Percentiles rank a stretch among this genome's conserved stretches.
Conservation (phyloP, 2,329 filamentous ascomycete species). For the Pseudogymnoascus pannorum region DNA sequence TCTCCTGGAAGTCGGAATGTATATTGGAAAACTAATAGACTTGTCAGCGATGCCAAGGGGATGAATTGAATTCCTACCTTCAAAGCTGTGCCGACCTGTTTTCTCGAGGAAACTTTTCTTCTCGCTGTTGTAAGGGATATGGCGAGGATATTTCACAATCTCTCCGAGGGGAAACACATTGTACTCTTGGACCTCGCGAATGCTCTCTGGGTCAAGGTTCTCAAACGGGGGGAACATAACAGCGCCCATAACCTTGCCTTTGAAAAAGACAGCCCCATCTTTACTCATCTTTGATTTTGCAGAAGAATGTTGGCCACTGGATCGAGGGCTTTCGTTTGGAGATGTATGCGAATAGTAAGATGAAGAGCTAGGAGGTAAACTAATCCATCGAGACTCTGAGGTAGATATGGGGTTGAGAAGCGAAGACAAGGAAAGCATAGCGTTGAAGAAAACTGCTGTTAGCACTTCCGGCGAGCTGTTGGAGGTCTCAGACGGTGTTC, state of each 20-base stretch:
- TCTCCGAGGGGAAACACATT: conserved; percentile 57
- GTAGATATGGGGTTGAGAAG: conserved; percentile 53
- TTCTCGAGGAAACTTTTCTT: conserved; percentile 85
- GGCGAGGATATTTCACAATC: conserved; percentile 56
- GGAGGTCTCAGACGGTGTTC: conserved; percentile 5
- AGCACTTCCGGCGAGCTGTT: neutral
- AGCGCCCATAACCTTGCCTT: conserved; percentile 54
- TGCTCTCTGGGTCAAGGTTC: conserved; percentile 48
- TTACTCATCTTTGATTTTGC: conserved; percentile 55
- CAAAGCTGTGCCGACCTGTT: conserved; percentile 80
- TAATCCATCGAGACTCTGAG: conserved; percentile 32
- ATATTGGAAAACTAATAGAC: conserved; percentile 69
- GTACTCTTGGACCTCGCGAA: conserved; percentile 53
- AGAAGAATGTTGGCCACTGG: conserved; percentile 24
- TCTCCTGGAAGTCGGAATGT: conserved; percentile 65
- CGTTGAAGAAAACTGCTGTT: conserved; percentile 21
- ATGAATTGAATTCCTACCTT: conserved; percentile 51
- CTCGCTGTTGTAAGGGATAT: conserved; percentile 90
- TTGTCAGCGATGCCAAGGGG: conserved; percentile 18
- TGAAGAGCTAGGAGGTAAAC: conserved; percentile 36
- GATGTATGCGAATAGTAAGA: conserved; percentile 21
- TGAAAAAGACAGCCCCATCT: conserved; percentile 55
- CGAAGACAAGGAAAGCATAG: conserved; percentile 58
- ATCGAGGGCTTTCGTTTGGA: conserved; percentile 23
- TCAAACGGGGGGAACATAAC: conserved; percentile 73